Base-by-base conservation (phyloP, 2,329 filamentous ascomycete genomes). In the Aspergillus candidus region DNA sequence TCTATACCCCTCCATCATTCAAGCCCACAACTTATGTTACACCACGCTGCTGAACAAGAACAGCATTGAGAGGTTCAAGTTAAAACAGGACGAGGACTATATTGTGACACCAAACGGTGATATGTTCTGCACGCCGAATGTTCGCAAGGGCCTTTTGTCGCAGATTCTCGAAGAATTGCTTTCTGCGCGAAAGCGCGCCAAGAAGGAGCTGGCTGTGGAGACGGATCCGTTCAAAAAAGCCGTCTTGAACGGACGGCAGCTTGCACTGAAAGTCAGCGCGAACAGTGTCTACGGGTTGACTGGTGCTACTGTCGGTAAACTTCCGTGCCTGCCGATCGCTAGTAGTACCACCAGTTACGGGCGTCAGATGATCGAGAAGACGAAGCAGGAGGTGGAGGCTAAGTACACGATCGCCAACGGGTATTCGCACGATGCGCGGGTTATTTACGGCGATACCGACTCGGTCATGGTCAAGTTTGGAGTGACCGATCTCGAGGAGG, bases 391-490 rank as follows among this genome's bases (percentile, higher is more conserved):
- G 63, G 93, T 98, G 6, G 91, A 97, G 68, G 76, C 79, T 33
- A 83, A 81, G 54, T 98, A 95, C 68, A 91, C 80, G 38, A 90
- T 96, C 44, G 87, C 87, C 39, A 97, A 98, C 58, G 93, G 93
- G 13, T 98, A 97, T 68, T 82, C 79, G 2, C 88, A 97, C 64
- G 87, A 98, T 65, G 93, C 93, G 0, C 83, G 96, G 62, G 93
- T 98, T 70, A 94, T 98, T 51, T 98, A 98, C 57, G 93, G 93
- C 72, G 93, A 98, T 68, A 98, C 93, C 2, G 93, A 98, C 76
- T 98, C 93, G 7, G 93, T 98, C 71, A 98, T 98, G 93, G 91
- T 98, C 49, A 97, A 96, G 62, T 98, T 98, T 55, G 93, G 93
- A 35, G 90, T 89, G 8, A 83, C 82, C 34, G 89, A 96, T 52